Conservation (phyloP, 352 stramenopile species). For the Phytophthora pisi region DNA sequence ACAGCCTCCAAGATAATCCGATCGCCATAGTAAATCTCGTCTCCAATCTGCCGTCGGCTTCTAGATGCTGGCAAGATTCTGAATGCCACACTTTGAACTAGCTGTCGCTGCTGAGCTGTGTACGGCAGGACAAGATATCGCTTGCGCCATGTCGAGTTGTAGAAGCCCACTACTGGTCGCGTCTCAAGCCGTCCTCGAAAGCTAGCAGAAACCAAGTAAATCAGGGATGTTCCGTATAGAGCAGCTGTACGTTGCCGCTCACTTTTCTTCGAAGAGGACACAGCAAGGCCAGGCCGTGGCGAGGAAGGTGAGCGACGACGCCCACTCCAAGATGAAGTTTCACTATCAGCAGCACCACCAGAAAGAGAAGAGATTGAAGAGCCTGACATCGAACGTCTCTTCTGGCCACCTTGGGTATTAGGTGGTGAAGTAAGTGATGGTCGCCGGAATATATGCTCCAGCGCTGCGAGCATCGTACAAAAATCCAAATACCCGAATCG, state of each 20-base stretch:
- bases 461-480: constrained; percentile 61
- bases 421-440: constrained; percentile 22
- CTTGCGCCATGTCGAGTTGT: constrained; percentile 83
- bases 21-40: constrained; percentile 83
- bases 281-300: constrained; percentile 19
- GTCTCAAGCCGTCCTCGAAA: constrained; percentile 79
- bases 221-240: constrained; percentile 67
- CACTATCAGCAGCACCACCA: constrained; percentile 39
- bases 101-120: constrained; percentile 66
- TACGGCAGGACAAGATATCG: constrained; percentile 84
- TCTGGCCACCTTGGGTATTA: constrained; percentile 16
- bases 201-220: constrained; percentile 78
- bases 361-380: constrained; percentile 62
- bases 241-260: constrained; percentile 44
- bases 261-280: constrained; percentile 28
- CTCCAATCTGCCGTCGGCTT: constrained; percentile 60
- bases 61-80: constrained; percentile 65
- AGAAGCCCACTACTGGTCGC: constrained; percentile 73
- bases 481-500: constrained; percentile 88
- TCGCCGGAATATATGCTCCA: constrained; percentile 63
- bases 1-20: constrained; percentile 73
- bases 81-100: constrained; percentile 78
- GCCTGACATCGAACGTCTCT: constrained; percentile 50
- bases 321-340: constrained; percentile 35
- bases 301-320: constrained; percentile 35